Percentiles rank a stretch among this genome's conserved stretches.
These are phyloP conservation scores for Hypoxylon trugodes DNA, from an alignment of 495 filamentous ascomycete species.

Conservation along the genomic window DNA sequence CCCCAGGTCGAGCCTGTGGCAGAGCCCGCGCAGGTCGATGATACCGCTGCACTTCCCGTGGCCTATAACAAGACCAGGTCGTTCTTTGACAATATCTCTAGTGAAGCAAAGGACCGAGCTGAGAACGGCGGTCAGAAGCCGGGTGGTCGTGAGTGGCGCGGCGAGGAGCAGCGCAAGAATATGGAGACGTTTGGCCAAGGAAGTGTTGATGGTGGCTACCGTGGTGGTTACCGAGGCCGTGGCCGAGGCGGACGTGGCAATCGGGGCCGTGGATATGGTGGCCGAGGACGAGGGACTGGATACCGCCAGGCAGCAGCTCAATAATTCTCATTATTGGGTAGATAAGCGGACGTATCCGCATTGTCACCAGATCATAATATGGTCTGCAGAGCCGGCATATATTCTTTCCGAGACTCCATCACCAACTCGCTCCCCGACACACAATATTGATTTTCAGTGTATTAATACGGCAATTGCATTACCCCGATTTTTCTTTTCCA, in stretches of 20 bases:
- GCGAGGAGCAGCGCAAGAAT: constrained; percentile 93
- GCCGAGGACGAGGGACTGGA: constrained; percentile 53
- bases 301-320: constrained; percentile 46
- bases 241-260: constrained; percentile 70
- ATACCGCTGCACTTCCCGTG: constrained; percentile 50
- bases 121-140: constrained; percentile 69
- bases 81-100: constrained; percentile 98
- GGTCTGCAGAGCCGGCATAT: background rate
- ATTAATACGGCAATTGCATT: constrained; percentile 41
- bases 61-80: constrained; percentile 85
- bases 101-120: constrained; percentile 88
- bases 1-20: constrained; percentile 63
- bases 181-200: constrained; percentile 99
- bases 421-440: background rate
- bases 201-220: constrained; percentile 86
- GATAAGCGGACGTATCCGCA: background rate
- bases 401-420: background rate
- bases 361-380: background rate
- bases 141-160: constrained; percentile 90
- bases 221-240: constrained; percentile 74
- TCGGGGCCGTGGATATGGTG: constrained; percentile 59
- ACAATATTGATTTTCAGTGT: constrained; percentile 34
- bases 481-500: constrained; percentile 37
- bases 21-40: constrained; percentile 42
- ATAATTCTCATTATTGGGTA: constrained; percentile 21